phyloP scores from a whole-genome alignment of 2,329 filamentous ascomycete genomes.

The Blumeria graminis region DNA sequence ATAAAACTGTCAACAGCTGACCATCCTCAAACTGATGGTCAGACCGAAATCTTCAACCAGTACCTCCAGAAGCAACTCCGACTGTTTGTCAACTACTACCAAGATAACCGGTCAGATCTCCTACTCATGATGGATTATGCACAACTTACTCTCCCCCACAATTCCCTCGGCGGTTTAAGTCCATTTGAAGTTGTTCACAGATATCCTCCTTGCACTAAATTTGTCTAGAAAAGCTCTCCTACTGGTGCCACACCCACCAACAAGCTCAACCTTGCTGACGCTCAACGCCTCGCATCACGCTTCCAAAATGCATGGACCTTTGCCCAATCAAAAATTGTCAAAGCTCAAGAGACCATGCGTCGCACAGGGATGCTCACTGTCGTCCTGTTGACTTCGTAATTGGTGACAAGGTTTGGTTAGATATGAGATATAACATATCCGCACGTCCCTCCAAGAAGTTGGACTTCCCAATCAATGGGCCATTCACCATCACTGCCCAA shows the following conservation, averaged over 20 bases:
- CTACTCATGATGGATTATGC: background rate
- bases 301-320: background rate
- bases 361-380: background rate
- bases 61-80: too few species aligned
- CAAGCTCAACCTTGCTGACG: background rate
- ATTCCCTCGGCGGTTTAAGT: background rate
- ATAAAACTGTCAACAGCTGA: background rate
- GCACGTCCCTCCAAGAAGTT: background rate
- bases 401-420: background rate
- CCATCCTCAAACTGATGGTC: background rate
- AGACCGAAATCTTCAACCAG: too few species aligned
- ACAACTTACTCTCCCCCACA: background rate
- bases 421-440: background rate
- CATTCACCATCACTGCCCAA: background rate
- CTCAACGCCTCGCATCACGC: background rate
- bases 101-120: background rate
- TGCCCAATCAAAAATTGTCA: background rate
- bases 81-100: background rate
- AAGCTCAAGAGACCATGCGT: background rate
- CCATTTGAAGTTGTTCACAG: background rate
- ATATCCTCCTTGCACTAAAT: background rate
- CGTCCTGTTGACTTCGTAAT: background rate
- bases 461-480: background rate
- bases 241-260: background rate
- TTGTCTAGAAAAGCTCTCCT: background rate